Base-by-base conservation (phyloP, 1,139 yeast genomes). In the Candida labiduridarum region DNA sequence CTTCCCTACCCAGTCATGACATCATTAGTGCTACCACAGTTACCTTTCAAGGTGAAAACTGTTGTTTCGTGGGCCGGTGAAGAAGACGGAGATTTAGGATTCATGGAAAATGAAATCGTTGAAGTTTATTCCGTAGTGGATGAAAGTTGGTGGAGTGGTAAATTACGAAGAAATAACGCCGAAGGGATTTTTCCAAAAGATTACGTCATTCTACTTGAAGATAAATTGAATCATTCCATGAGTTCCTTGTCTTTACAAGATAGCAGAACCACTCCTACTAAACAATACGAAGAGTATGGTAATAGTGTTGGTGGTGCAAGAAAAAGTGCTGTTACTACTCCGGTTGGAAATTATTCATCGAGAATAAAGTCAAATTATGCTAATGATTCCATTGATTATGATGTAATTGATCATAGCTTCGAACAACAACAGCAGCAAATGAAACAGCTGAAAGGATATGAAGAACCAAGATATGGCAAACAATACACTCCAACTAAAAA, bases 81-180 rank as follows among this genome's bases (percentile, higher is more conserved):
- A 64, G 83, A 87, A 62, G 88, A 85, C 46, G 90, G 89, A 41
- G 97, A 94, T 63, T 76, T 94, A 47, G 98, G 98, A 1, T 94
- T 94, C 65, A 79, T 92, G 44, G 98, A 94, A 69, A 96, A 96
- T 49, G 98, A 94, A 64, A 72, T 89, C 45, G 88, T 94, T 59
- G 96, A 91, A 56, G 96, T 94, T 6, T 77, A 83, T 44, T 79
- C 85, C 57, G 73, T 85, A 3, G 91, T 94, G 8, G 96, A 92
- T 63, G 96, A 96, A 19, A 85, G 86, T 61, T 90, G 96, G 96
- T 91, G 95, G 88, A 88, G 83, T 61, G 99, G 99, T 1, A 77
- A 80, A 55, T 78, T 92, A 51, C 74, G 85, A 57, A 78, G 98
- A 61, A 91, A 90, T 70, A 88, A 85, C 56, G 84, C 89, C 55